A percentile compares a stretch with the other conserved stretches of the same genome.
phyloP scores from a whole-genome alignment of 2,329 filamentous ascomycete species.

The Lasiodiplodia sp. region DNA sequence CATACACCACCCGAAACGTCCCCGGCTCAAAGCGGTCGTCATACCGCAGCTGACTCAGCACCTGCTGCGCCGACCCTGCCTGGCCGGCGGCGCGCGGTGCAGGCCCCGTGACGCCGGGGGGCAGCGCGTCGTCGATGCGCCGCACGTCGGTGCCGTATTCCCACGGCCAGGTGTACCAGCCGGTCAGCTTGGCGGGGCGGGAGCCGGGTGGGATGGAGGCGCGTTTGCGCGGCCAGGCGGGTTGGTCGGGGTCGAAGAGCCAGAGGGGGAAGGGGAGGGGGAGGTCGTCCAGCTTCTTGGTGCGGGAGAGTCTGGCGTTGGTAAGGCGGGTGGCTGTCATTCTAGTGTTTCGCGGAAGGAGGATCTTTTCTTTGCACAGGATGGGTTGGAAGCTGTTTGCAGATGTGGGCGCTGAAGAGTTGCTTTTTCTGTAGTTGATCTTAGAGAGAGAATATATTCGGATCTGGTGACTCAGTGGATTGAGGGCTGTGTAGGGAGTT shows the following conservation, averaged over 20 bases:
- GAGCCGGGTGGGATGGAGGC: background rate
- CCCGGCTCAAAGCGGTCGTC: background rate
- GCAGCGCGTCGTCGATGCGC: background rate
- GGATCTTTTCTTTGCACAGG: no score
- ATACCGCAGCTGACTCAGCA: background rate
- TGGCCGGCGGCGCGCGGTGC: background rate
- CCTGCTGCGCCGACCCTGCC: background rate
- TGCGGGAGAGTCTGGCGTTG: background rate
- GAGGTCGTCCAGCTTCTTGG: background rate
- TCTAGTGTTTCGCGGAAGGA: no score
- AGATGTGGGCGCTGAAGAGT: no score
- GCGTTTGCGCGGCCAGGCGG: background rate
- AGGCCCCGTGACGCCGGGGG: background rate
- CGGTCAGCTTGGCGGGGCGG: background rate
- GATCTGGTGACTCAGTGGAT: no score
- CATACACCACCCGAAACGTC: background rate
- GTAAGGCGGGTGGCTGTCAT: no score
- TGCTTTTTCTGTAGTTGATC: no score
- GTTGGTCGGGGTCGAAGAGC: background rate
- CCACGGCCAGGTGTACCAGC: background rate
- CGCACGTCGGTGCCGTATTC: constrained; percentile 1
- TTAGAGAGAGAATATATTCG: no score
- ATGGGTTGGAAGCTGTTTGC: no score
- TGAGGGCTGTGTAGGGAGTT: no score
- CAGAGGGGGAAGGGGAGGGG: background rate